Evolutionary conservation across 2,329 filamentous ascomycete species (phyloP).

Genomic region (Pseudocercospora macadamiae): DNA sequence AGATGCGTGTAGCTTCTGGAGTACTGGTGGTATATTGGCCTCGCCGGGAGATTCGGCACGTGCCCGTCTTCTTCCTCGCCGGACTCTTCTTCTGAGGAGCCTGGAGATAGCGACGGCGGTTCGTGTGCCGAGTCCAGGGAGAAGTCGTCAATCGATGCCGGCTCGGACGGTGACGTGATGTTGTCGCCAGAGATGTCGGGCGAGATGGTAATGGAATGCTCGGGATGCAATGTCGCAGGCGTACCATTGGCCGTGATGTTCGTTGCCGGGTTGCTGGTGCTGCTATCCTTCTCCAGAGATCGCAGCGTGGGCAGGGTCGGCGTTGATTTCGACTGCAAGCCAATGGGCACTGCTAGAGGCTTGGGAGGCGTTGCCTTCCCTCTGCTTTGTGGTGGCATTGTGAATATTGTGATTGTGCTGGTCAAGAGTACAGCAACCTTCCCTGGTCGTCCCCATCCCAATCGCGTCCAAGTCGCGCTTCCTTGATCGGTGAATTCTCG

Average conservation of each 20-base stretch:
- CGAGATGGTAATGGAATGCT: slow-evolving; percentile 18
- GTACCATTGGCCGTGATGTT: slow-evolving; percentile 18
- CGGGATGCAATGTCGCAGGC: slow-evolving; percentile 17
- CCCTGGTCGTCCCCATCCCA: no score
- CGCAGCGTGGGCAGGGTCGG: slow-evolving; percentile 50
- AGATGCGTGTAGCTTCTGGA: slow-evolving; percentile 52
- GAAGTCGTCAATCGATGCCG: slow-evolving; percentile 44
- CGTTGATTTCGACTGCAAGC: slow-evolving; percentile 51
- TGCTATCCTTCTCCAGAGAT: slow-evolving; percentile 32
- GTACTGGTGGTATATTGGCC: slow-evolving; percentile 45
- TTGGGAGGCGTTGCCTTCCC: slow-evolving; percentile 33
- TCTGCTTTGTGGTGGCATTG: slow-evolving; percentile 46
- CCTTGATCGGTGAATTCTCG: no score
- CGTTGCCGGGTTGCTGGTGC: slow-evolving; percentile 21
- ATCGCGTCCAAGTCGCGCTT: no score
- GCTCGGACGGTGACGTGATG: slow-evolving; percentile 43
- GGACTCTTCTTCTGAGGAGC: slow-evolving; percentile 36
- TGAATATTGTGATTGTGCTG: no score
- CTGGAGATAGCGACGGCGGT: slow-evolving; percentile 30
- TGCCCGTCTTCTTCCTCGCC: slow-evolving; percentile 36
- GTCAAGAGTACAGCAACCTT: no score
- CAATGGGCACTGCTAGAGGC: slow-evolving; percentile 19
- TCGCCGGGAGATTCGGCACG: slow-evolving; percentile 34
- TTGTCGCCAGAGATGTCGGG: slow-evolving; percentile 29
- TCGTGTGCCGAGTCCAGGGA: slow-evolving; percentile 35